Conservation (phyloP, 257 asterid species). For the Nicotiana noctiflora region DNA sequence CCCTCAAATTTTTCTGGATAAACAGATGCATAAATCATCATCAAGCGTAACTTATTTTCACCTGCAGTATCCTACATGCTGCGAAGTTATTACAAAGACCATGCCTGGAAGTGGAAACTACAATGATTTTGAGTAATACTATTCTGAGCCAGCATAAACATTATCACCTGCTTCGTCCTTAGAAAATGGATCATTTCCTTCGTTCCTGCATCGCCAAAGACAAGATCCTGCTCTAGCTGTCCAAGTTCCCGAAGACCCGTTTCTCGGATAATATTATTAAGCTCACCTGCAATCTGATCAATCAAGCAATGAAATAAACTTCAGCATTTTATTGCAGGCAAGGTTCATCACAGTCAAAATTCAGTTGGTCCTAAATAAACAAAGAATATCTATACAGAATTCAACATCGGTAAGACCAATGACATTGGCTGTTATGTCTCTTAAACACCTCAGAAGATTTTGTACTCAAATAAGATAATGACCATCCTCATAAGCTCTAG, state of each 20-base stretch:
- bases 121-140: neutral
- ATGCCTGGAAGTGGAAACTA: neutral
- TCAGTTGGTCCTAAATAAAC: neutral
- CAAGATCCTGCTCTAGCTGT: conserved; percentile 95
- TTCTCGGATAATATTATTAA: conserved; percentile 60
- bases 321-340: neutral
- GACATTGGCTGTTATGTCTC: neutral
- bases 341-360: neutral
- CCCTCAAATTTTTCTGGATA: conserved; percentile 96
- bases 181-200: conserved; percentile 79
- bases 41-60: conserved; percentile 76
- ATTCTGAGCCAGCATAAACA: conserved; percentile 9
- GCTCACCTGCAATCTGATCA: conserved; percentile 85
- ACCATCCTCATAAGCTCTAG: neutral
- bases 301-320: conserved; percentile 5
- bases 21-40: conserved; percentile 82
- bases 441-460: neutral
- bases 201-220: conserved; percentile 98
- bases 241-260: conserved; percentile 81
- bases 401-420: neutral
- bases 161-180: conserved; percentile 56
- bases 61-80: conserved; percentile 40
- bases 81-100: conserved; percentile 10
- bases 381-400: neutral
- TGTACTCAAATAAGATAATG: neutral